Evolutionary conservation across 495 filamentous ascomycete genomes (phyloP).

Genomic region (Penicillium robsamsonii): DNA sequence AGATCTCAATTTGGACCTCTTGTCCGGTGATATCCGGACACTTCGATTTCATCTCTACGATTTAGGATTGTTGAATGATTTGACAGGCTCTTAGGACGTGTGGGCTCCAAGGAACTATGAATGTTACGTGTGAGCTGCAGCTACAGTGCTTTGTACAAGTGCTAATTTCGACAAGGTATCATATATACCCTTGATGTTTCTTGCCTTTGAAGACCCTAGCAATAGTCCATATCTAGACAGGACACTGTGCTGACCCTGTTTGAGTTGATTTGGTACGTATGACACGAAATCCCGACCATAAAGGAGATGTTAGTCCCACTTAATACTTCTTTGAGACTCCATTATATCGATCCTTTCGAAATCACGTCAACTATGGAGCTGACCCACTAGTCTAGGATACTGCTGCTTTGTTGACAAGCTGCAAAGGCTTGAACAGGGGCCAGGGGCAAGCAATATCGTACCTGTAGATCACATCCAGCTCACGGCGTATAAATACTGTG

Average conservation of each 20-base stretch:
- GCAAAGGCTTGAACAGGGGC: constrained; percentile 1
- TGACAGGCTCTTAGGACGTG: not conserved
- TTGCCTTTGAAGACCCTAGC: not conserved
- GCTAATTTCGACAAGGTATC: not conserved
- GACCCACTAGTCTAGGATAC: constrained; percentile 23
- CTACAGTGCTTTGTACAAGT: not conserved
- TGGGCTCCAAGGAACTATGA: not conserved
- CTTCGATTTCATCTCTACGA: not conserved
- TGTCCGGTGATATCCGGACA: constrained; percentile 11
- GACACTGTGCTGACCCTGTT: not conserved
- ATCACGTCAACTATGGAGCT: constrained; percentile 9
- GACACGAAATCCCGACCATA: constrained; percentile 1
- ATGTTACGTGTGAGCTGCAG: not conserved
- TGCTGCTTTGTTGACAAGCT: not conserved
- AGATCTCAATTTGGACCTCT: constrained; percentile 24
- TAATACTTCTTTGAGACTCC: not conserved
- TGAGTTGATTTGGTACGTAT: not conserved
- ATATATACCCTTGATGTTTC: not conserved
- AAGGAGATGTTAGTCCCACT: constrained; percentile 12
- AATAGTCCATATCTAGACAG: not conserved
- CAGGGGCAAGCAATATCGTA: constrained; percentile 4
- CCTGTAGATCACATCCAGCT: constrained; percentile 1
- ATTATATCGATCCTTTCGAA: not conserved
- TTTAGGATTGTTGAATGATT: not conserved
- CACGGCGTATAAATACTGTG: constrained; percentile 19